phyloP scores from a whole-genome alignment of 768 basidiomycete species.

The Tremella fuciformis region DNA sequence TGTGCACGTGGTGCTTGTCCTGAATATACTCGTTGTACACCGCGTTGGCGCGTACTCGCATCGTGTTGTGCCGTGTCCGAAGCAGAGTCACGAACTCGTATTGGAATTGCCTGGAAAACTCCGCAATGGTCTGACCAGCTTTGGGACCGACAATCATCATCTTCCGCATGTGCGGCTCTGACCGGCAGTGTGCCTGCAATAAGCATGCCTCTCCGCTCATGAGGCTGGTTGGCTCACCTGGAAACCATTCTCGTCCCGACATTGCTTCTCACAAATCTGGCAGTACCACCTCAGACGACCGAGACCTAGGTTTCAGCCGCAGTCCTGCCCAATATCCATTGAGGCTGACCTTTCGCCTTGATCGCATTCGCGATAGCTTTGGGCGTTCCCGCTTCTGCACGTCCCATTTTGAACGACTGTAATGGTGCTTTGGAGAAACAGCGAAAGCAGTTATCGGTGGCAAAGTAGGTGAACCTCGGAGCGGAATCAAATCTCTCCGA shows the following conservation, averaged over 20 bases:
- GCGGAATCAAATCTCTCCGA: conserved; percentile 2
- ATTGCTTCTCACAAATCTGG: conserved; percentile 98
- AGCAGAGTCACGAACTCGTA: conserved; percentile 86
- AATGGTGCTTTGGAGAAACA: neutral
- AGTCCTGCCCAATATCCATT: neutral
- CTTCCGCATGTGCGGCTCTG: conserved; percentile 87
- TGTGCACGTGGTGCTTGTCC: conserved; percentile 90
- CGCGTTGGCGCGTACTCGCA: conserved; percentile 87
- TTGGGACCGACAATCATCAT: conserved; percentile 96
- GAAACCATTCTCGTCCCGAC: conserved; percentile 96
- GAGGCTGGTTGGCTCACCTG: conserved; percentile 27
- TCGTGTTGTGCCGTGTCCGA: conserved; percentile 88
- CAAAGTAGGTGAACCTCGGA: neutral
- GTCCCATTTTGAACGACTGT: conserved; percentile 35
- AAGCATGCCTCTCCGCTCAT: neutral
- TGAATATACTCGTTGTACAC: conserved; percentile 98
- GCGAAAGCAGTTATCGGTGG: neutral
- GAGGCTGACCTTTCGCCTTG: conserved; percentile 73
- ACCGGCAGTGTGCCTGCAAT: conserved; percentile 27
- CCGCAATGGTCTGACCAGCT: conserved; percentile 84
- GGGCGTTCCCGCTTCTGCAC: conserved; percentile 50
- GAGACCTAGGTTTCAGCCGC: conserved; percentile 55
- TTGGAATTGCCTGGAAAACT: conserved; percentile 85
- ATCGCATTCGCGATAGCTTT: conserved; percentile 69
- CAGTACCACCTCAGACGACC: conserved; percentile 97